These are phyloP conservation scores for Aleurites moluccanus DNA, from an alignment of 441 rosid species.

Conservation along the genomic window DNA sequence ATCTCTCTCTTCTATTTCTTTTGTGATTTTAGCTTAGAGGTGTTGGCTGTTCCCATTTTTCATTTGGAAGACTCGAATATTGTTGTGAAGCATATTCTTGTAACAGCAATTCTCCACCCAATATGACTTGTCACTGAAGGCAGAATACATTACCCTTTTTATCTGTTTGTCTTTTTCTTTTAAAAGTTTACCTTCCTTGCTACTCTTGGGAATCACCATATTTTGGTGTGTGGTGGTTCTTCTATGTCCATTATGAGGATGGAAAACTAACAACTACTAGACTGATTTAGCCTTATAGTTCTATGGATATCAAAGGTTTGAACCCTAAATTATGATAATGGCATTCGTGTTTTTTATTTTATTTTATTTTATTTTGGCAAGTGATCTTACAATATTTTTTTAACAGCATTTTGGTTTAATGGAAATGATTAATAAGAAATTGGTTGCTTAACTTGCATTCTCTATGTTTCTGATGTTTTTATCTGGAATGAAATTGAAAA, in stretches of 20 bases:
- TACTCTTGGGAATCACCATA: not conserved
- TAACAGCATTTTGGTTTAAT: not conserved
- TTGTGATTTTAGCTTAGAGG: not conserved
- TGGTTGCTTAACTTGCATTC: not conserved
- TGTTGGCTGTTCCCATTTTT: not conserved
- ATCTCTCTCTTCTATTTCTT: not conserved
- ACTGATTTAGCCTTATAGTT: not conserved
- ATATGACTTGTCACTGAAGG: not conserved
- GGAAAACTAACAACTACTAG: not conserved
- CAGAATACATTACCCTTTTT: not conserved
- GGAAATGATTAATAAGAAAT: not conserved
- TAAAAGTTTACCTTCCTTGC: not conserved
- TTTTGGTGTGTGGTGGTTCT: not conserved
- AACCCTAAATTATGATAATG: not conserved
- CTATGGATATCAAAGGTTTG: not conserved
- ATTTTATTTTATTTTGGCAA: too few species aligned
- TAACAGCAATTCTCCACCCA: not conserved
- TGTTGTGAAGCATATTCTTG: not conserved
- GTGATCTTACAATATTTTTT: not conserved
- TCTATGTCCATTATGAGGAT: not conserved
- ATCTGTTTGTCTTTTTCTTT: not conserved
- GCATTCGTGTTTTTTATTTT: not conserved
- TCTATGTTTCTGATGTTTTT: not conserved
- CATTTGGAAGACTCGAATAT: not conserved
- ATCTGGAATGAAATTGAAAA: constrained; percentile 2